These are phyloP conservation scores for Podaxis mareebaensis DNA, from an alignment of 768 basidiomycete genomes.

Conservation along the genomic window DNA sequence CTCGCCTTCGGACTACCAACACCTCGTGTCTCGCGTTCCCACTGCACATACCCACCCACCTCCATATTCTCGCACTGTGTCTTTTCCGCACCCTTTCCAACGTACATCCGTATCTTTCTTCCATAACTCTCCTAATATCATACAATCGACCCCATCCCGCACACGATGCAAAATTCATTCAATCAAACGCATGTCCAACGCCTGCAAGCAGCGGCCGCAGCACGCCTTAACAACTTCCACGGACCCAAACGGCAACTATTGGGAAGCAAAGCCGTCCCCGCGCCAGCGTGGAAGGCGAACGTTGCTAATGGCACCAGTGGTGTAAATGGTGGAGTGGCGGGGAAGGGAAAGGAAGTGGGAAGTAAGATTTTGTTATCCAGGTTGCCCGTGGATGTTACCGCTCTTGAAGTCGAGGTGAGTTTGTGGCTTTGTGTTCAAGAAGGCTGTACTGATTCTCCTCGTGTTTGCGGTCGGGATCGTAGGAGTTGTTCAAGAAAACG, in stretches of 20 bases:
- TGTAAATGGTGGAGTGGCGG: conserved; percentile 19
- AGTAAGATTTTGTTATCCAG: conserved; percentile 70
- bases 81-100: too few species aligned
- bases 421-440: conserved; percentile 1
- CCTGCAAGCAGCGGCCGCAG: conserved; percentile 15
- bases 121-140: too few species aligned
- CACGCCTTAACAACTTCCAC: conserved; percentile 50
- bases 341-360: conserved; percentile 42
- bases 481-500: conserved; percentile 79
- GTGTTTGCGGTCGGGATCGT: background rate
- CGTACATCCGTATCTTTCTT: too few species aligned
- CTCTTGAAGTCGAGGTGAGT: conserved; percentile 67
- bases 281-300: conserved; percentile 62
- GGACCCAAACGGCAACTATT: conserved; percentile 55
- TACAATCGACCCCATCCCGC: too few species aligned
- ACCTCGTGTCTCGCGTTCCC: too few species aligned
- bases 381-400: conserved; percentile 68
- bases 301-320: conserved; percentile 16
- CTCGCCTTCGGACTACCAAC: too few species aligned
- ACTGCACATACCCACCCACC: too few species aligned
- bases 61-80: too few species aligned
- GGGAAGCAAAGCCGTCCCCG: conserved; percentile 55
- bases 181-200: conserved; percentile 15
- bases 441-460: background rate
- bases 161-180: background rate